Percentiles rank a stretch among this genome's conserved stretches.
phyloP scores from a whole-genome alignment of 78 protist species.

The Pigoraptor vietnamica region DNA sequence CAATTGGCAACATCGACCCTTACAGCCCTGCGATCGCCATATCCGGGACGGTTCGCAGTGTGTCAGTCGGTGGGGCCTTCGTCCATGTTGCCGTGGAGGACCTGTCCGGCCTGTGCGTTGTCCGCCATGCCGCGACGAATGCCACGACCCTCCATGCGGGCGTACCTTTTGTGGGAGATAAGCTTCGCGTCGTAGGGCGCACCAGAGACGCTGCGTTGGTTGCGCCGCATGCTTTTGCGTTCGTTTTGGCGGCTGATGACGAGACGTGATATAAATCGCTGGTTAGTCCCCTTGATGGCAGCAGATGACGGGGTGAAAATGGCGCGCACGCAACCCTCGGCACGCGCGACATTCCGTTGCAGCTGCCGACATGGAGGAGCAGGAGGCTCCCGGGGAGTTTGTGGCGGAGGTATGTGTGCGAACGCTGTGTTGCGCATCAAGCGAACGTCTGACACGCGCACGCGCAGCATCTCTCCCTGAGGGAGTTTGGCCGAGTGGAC shows the following conservation, averaged over 20 bases:
- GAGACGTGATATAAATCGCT: not conserved
- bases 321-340: too few relatives aligned
- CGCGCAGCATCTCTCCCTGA: not conserved
- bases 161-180: not conserved
- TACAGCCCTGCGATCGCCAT: not conserved
- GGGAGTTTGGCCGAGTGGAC: not conserved
- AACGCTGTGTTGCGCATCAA: too few relatives aligned
- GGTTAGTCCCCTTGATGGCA: too few relatives aligned
- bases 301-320: too few relatives aligned
- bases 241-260: not conserved
- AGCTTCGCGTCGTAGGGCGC: not conserved
- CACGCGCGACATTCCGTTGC: too few relatives aligned
- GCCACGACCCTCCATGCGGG: not conserved
- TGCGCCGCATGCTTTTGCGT: not conserved
- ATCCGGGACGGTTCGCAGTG: not conserved
- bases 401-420: too few relatives aligned
- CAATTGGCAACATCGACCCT: not conserved
- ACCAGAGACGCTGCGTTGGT: not conserved
- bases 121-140: not conserved
- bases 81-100: not conserved
- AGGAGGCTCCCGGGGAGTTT: too few relatives aligned
- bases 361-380: too few relatives aligned
- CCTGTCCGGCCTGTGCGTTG: not conserved
- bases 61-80: too few relatives aligned
- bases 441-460: too few relatives aligned